These are phyloP conservation scores for Pythium apleroticum DNA, from an alignment of 352 stramenopile species.

Conservation along the genomic window DNA sequence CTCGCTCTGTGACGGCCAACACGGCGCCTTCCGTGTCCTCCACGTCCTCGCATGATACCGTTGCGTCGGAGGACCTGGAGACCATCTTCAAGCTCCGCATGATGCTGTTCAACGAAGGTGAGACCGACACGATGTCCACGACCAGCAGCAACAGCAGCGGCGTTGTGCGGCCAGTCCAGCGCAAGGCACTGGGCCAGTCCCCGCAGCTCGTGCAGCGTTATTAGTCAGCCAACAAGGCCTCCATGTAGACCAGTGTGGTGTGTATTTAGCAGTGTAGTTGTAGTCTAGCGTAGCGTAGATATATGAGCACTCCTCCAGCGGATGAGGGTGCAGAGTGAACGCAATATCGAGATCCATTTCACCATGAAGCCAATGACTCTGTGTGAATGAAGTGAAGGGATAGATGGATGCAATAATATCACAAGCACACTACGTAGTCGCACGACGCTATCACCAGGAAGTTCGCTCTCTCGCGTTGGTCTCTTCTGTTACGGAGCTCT, in stretches of 20 bases:
- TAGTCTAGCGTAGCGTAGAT: not conserved
- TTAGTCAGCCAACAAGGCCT: constrained; percentile 1
- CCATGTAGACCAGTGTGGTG: not conserved
- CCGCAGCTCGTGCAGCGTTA: constrained; percentile 16
- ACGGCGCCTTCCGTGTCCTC: not conserved
- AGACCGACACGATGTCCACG: constrained; percentile 25
- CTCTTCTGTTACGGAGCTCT: constrained; percentile 1
- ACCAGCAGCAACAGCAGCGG: constrained; percentile 19
- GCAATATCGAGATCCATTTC: no score
- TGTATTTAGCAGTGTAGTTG: not conserved
- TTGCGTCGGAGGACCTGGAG: constrained; percentile 29
- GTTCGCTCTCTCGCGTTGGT: not conserved
- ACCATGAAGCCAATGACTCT: no score
- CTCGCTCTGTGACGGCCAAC: not conserved
- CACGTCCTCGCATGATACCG: not conserved
- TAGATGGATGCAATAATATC: constrained; percentile 7
- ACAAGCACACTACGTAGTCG: constrained; percentile 6
- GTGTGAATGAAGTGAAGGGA: not conserved
- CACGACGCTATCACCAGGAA: not conserved
- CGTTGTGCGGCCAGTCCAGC: constrained; percentile 4
- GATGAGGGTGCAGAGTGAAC: no score
- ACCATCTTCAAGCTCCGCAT: constrained; percentile 36
- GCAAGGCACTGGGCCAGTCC: constrained; percentile 7
- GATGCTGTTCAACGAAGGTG: constrained; percentile 30
- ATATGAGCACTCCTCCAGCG: not conserved